Evolutionary conservation across 768 basidiomycete species (phyloP), one percentile per base, ranked within the genome.

Genomic region (Kwoniella mangroviensis): DNA sequence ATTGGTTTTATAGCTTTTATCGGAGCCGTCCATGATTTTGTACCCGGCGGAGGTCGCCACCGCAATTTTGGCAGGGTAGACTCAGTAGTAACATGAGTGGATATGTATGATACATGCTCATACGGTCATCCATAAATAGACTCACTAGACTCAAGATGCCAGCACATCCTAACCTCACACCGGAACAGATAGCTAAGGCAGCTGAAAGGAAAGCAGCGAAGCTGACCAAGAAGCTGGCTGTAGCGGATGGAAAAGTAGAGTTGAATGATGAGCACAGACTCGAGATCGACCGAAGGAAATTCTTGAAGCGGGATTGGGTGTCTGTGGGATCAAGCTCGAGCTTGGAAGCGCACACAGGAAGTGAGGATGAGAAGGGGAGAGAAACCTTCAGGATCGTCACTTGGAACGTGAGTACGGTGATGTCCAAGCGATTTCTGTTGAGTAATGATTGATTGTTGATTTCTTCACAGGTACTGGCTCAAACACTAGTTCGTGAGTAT

Each of bases 401-500:
- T 22, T 83, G 82, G 82, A 83, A 83, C 71, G 80, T 79, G 62
- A 67, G 78, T 67, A 7, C 45, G 12, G 45, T 49, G 13, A 49
- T 19, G 45, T 12, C 10, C 45, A 49, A 49, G 45, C 19, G 15
- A 49, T 49, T 19, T 15, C 21, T 42, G 22, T 15, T 28, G 24
- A 4, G 28, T 34, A 3, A 7, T 21, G 19, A 11, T 34, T 6
- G 28, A 15, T 55, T 53, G 53, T 59, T 68, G 61, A 66, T 15
- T 24, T 11, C 43, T 11, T 15, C n/a, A 12, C 24, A 81, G 80
- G 70, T 83, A 28, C 71, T 83, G 15, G 82, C 82, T 34, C 82
- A 83, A 58, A 81, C 79, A 0, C 73, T 83, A 41, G 79, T 83
- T 52, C 73, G 81, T 82, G 63, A 65, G 79, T 74, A 11, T 3